Evolutionary conservation across 805 yeast species (phyloP), one percentile per base, ranked within the genome.

Genomic region (Maudiozyma turicensis): DNA sequence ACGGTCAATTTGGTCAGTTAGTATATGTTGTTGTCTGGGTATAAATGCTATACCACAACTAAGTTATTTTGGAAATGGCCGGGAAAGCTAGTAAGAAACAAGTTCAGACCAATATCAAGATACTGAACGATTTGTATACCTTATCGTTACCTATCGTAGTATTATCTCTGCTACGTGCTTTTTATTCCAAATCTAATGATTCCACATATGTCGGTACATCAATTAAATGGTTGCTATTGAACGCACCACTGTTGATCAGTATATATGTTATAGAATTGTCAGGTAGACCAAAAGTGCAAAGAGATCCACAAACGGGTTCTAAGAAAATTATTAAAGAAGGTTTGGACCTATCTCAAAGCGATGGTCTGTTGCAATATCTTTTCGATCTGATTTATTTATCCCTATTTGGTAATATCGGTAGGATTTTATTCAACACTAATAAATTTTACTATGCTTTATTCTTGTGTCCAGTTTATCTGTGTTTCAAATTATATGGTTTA

Each of bases 361-460:
- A 68, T 10, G 82, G 82, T 0, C 59, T 78, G 10, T 72, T 71
- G 37, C 82, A 78, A 58, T 77, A 76, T 59, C 61, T 78, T 61
- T 77, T 78, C 53, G 85, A 80, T 57, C 54, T 76, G 37, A 65
- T 79, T 41, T 80, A 80, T 59, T 52, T 78, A 45, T 76, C 82
- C 7, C 65, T 78, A 62, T 52, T 72, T n/a, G 67, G 76, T 29
- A 75, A 78, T 51, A 41, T 73, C 1, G 67, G 78, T 14, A 68
- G 70, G 60, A 56, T 75, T 9, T 11, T 74, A 2, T 69, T 76
- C 51, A 76, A 76, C 33, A 63, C 76, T 11, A 72, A 70, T 52
- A 70, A 70, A 48, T 66, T 74, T 7, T 79, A 79, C 79, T 75
- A 70, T 61, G 48, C 75, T 6, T n/a, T 60, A 1, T 38, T 56